Evolutionary conservation across 73 alveolate species (phyloP).

Genomic region (Paramecium sexaurelia): DNA sequence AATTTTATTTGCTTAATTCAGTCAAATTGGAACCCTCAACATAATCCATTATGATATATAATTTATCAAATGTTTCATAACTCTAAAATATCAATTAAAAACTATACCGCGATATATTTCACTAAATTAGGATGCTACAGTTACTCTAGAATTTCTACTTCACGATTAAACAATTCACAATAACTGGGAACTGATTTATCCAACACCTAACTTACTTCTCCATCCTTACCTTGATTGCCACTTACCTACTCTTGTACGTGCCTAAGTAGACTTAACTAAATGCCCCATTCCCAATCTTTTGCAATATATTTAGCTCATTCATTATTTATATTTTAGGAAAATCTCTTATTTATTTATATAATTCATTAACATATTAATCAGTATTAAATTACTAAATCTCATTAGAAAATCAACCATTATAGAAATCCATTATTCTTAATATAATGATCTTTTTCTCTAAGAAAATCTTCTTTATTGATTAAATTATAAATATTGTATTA

Average conservation of each 20-base stretch:
- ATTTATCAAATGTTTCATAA: constrained; percentile 11
- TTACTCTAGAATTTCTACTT: constrained; percentile 2
- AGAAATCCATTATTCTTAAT: too few species aligned
- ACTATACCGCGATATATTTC: neutral
- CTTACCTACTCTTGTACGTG: neutral
- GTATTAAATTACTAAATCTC: neutral
- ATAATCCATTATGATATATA: constrained; percentile 15
- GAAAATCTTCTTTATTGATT: too few species aligned
- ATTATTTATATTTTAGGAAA: neutral
- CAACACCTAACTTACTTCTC: neutral
- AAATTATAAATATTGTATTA: too few species aligned
- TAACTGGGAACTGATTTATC: constrained; percentile 26
- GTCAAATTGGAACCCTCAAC: constrained; percentile 20
- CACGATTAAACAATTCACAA: constrained; percentile 23
- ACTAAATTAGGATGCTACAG: constrained; percentile 25
- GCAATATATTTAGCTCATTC: neutral
- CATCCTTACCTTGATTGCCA: neutral
- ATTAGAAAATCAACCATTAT: too few species aligned
- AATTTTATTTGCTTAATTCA: neutral
- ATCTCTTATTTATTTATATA: constrained; percentile 2
- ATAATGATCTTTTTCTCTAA: too few species aligned
- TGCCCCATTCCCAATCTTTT: constrained; percentile 32
- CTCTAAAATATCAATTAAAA: neutral
- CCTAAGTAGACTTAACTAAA: constrained; percentile 25
- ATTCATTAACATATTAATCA: neutral